Base-by-base conservation (phyloP, 108 stramenopile genomes). In the Aurantiochytrium sp. region DNA sequence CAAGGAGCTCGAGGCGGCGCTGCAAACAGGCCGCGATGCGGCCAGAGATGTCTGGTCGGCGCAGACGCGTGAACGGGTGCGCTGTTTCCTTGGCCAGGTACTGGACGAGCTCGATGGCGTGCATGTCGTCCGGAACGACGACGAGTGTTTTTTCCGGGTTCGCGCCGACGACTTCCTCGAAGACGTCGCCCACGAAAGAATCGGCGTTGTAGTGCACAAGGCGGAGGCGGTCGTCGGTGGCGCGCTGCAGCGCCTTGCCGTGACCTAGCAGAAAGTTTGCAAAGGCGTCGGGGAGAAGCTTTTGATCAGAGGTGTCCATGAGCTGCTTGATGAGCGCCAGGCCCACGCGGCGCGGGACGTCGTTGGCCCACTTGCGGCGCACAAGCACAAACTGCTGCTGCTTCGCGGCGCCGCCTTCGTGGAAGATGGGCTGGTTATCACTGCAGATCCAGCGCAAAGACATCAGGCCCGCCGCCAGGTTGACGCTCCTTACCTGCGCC, bases 1-100 rank as follows among this genome's bases (percentile, higher is more conserved):
- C 73, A 24, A 81, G 73, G 19, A 81, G 73, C 73, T 81, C 73
- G 42, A 81, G 39, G 27, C 73, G 39, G 10, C 73, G 36, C 73
- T 41, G 42, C 12, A 81, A 24, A 48, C 73, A 81, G 59, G 59
- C 59, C 19, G 59, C 59, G 34, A 65, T 65, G 24, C 59, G 59
- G 59, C 59, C 59, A 0, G 59, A 65, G 24, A 65, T 65, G 59
- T 65, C 59, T 24, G 59, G 59, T 65, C 59, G 27, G 2, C 59
- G 59, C 27, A 65, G 59, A 34, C 59, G 59, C 2, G 59, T 65
- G 24, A 65, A 65, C 8, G 59, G 32, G 24, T 65, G 59, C 27
- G 59, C 59, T 17, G 59, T 65, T 27, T 65, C 59, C 34, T 65
- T 65, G 27, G 59, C 59, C 15, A 65, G 34, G 59, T 65, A 65